These are phyloP conservation scores for Collybiopsis luxurians DNA, from an alignment of 768 basidiomycete species.

Conservation along the genomic window DNA sequence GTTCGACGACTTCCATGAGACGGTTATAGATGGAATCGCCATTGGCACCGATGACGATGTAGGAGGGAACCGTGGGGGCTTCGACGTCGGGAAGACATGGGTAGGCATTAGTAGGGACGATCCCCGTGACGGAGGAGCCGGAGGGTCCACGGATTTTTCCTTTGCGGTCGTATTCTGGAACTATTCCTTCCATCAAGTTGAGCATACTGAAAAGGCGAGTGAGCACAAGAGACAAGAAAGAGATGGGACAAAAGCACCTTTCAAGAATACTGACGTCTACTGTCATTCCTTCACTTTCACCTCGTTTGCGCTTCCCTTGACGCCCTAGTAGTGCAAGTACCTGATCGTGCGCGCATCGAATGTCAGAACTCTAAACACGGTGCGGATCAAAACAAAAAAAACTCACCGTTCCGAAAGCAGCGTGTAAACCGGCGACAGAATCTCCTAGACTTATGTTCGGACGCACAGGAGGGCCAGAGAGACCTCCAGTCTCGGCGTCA, in stretches of 20 bases:
- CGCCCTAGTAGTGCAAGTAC: conserved; percentile 59
- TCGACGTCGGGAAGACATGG: conserved; percentile 54
- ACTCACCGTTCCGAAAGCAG: conserved; percentile 68
- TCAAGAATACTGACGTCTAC: conserved; percentile 80
- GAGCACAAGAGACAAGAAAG: background rate
- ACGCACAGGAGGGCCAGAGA: conserved; percentile 62
- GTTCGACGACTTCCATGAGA: conserved; percentile 59
- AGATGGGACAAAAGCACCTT: conserved; percentile 38
- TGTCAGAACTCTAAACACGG: background rate
- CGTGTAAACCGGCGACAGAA: conserved; percentile 68
- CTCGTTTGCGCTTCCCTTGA: conserved; percentile 28
- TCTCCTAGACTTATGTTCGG: conserved; percentile 75
- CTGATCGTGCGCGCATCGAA: conserved; percentile 23
- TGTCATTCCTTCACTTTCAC: conserved; percentile 38
- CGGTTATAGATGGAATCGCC: conserved; percentile 68
- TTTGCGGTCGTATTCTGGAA: conserved; percentile 73
- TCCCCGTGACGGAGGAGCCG: conserved; percentile 72
- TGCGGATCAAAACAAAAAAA: background rate
- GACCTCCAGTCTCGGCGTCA: conserved; percentile 47
- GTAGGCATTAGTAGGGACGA: conserved; percentile 74
- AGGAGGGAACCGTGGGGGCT: conserved; percentile 41
- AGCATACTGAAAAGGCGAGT: conserved; percentile 48
- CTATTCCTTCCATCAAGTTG: conserved; percentile 75
- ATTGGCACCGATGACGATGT: conserved; percentile 72
- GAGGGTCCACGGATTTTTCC: conserved; percentile 72